Percentiles rank a stretch among this genome's conserved stretches.
phyloP scores from a whole-genome alignment of 192 early-diverging fungal genomes.

The Podochytrium sp. region DNA sequence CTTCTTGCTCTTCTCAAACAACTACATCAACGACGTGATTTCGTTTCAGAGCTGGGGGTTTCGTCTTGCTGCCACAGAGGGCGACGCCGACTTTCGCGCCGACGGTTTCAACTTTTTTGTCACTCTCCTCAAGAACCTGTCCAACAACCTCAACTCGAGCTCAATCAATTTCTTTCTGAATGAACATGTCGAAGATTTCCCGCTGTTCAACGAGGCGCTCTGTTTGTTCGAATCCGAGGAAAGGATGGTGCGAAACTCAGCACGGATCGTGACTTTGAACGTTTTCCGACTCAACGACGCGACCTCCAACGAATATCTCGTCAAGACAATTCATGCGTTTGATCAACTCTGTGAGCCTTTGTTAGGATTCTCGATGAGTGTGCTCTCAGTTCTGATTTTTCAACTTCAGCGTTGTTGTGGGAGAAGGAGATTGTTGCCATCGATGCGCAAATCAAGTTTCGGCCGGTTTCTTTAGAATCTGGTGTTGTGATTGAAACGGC shows the following conservation, averaged over 20 bases:
- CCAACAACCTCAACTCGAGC: constrained; percentile 62
- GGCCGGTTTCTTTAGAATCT: too few species aligned
- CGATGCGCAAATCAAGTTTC: neutral
- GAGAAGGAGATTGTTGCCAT: neutral
- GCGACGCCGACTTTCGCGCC: constrained; percentile 9
- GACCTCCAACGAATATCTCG: neutral
- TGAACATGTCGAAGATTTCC: constrained; percentile 50
- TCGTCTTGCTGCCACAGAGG: neutral
- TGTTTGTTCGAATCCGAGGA: constrained; percentile 70
- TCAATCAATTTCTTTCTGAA: constrained; percentile 73
- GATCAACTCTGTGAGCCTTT: neutral
- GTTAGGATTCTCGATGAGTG: too few species aligned
- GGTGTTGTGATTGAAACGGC: constrained; percentile 5
- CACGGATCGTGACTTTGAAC: constrained; percentile 37
- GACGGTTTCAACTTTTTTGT: constrained; percentile 73
- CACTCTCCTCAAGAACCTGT: constrained; percentile 72
- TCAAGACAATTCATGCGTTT: neutral
- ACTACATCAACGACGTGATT: constrained; percentile 76
- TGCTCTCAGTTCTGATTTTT: too few species aligned
- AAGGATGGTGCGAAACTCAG: constrained; percentile 70
- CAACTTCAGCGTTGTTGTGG: neutral
- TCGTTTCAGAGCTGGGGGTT: neutral
- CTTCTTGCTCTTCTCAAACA: constrained; percentile 70
- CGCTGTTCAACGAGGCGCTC: constrained; percentile 70
- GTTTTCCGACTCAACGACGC: constrained; percentile 25